A percentile compares a stretch with the other conserved stretches of the same genome.
Evolutionary conservation across 805 yeast species (phyloP).

Genomic region (Pichia scutulata): DNA sequence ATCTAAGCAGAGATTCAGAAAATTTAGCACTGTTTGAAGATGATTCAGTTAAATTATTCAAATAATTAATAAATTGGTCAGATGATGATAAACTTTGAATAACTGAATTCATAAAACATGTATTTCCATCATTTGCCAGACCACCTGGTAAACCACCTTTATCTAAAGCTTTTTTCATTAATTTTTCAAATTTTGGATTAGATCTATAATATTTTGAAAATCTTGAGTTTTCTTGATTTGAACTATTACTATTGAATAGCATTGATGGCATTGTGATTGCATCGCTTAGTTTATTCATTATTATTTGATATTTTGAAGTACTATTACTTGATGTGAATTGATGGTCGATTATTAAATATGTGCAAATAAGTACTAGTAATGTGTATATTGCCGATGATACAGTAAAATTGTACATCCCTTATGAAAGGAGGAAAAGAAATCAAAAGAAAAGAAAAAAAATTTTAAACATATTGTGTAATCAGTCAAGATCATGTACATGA

Average conservation of each 20-base stretch:
- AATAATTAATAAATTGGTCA: conserved; percentile 46
- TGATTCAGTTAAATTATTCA: conserved; percentile 36
- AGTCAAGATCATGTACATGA: background rate
- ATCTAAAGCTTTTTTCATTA: conserved; percentile 33
- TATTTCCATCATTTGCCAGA: conserved; percentile 81
- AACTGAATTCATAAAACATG: conserved; percentile 92
- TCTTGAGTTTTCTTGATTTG: background rate
- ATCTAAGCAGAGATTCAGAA: conserved; percentile 43
- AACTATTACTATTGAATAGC: background rate
- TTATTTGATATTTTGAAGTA: background rate
- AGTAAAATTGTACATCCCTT: background rate
- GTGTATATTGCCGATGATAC: background rate
- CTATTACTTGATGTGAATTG: background rate
- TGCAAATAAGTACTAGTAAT: background rate
- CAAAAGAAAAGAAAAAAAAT: background rate
- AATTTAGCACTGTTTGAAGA: conserved; percentile 27
- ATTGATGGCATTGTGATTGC: conserved; percentile 10
- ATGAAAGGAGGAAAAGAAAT: background rate
- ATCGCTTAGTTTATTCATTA: conserved; percentile 12
- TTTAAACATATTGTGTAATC: background rate
- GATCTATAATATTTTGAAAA: background rate
- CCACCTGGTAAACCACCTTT: conserved; percentile 81
- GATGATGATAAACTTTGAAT: conserved; percentile 78
- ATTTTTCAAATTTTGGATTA: conserved; percentile 9
- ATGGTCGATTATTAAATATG: conserved; percentile 3